Percentiles rank a stretch among this genome's conserved stretches.
These are phyloP conservation scores for Jackrogersella minutella DNA, from an alignment of 495 filamentous ascomycete species.

Conservation along the genomic window DNA sequence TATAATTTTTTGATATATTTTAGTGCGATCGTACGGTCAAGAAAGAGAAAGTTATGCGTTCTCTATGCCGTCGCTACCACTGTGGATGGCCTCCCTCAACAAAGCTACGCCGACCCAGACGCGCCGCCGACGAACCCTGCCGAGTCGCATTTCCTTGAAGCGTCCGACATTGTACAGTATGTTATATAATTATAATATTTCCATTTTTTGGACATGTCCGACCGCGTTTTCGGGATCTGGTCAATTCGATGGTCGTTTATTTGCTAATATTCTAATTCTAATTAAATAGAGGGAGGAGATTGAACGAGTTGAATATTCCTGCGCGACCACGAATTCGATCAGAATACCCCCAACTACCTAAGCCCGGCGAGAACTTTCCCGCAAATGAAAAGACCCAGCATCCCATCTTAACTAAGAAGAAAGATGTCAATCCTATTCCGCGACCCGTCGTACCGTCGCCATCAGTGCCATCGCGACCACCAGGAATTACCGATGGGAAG, in stretches of 20 bases:
- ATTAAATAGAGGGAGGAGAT: constrained; percentile 75
- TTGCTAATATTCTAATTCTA: constrained; percentile 25
- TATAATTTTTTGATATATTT: constrained; percentile 46
- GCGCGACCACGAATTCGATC: constrained; percentile 56
- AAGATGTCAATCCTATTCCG: constrained; percentile 14
- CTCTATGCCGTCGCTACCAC: constrained; percentile 70
- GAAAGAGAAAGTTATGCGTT: constrained; percentile 84
- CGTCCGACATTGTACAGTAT: constrained; percentile 80
- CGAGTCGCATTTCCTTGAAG: constrained; percentile 73
- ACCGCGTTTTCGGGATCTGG: constrained; percentile 28
- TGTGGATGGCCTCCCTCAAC: constrained; percentile 53
- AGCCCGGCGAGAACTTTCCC: constrained; percentile 12
- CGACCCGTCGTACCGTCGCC: constrained; percentile 12
- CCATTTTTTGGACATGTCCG: constrained; percentile 22
- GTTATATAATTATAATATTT: constrained; percentile 43
- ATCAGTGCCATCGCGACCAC: constrained; percentile 15
- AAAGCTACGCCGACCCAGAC: constrained; percentile 53
- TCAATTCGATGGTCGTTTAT: constrained; percentile 12
- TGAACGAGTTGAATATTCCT: constrained; percentile 76
- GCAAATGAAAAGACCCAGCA: constrained; percentile 22
- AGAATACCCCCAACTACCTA: constrained; percentile 30
- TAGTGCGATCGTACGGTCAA: constrained; percentile 78
- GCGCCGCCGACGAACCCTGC: constrained; percentile 58
- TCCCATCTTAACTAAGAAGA: constrained; percentile 11
- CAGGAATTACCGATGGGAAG: constrained; percentile 16